Evolutionary conservation across 1,139 yeast genomes (phyloP).

Genomic region (Kazachstania sp.): DNA sequence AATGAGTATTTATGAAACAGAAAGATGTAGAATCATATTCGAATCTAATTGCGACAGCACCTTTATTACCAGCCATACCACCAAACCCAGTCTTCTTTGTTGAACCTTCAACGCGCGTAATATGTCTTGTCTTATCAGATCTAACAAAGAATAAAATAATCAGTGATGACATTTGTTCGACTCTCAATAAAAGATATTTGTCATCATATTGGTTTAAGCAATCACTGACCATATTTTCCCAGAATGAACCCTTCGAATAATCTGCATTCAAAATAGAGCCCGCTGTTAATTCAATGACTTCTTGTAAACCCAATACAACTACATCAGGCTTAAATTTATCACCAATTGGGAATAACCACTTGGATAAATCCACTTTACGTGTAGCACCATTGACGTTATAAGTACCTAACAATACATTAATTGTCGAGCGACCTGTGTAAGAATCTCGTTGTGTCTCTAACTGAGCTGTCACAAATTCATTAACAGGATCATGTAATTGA

Average conservation of each 20-base stretch:
- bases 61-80: slow-evolving; percentile 93
- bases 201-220: slow-evolving; percentile 44
- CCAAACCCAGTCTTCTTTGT: slow-evolving; percentile 90
- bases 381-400: slow-evolving; percentile 76
- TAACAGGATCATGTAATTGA: slow-evolving; percentile 75
- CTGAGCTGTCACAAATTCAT: slow-evolving; percentile 70
- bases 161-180: slow-evolving; percentile 84
- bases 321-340: slow-evolving; percentile 50
- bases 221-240: slow-evolving; percentile 51
- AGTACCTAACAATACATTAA: slow-evolving; percentile 72
- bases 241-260: slow-evolving; percentile 50
- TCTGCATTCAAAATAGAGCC: slow-evolving; percentile 70
- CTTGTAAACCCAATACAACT: slow-evolving; percentile 85
- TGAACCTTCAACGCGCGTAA: slow-evolving; percentile 65
- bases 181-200: slow-evolving; percentile 61
- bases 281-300: slow-evolving; percentile 85
- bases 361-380: slow-evolving; percentile 44
- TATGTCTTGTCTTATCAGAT: slow-evolving; percentile 43
- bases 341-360: slow-evolving; percentile 76
- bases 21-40: slow-evolving; percentile 66
- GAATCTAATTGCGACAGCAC: slow-evolving; percentile 82
- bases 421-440: slow-evolving; percentile 53
- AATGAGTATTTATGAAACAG: slow-evolving; percentile 78
- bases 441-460: slow-evolving; percentile 42
- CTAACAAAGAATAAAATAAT: slow-evolving; percentile 60